Percentiles rank a stretch among this genome's conserved stretches.
Conservation (phyloP, 2,329 filamentous ascomycete genomes). For the Magnaporthiopsis rhizophila region DNA sequence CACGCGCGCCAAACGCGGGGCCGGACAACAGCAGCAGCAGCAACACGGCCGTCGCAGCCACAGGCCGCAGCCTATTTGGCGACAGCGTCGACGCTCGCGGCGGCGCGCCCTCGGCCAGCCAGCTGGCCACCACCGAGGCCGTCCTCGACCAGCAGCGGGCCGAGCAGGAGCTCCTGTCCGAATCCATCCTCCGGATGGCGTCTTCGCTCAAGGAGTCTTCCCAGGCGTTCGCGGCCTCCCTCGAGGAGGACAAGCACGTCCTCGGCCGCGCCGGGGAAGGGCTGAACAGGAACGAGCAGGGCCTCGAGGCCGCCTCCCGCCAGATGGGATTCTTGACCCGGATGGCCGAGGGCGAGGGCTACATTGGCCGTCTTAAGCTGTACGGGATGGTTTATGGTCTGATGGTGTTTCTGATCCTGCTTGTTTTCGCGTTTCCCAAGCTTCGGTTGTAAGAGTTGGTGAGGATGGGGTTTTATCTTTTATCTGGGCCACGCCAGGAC, state of each 20-base stretch:
- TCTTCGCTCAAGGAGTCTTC: conserved; percentile 68
- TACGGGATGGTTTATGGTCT: conserved; percentile 78
- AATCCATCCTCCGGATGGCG: conserved; percentile 75
- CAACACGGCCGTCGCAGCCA: conserved; percentile 11
- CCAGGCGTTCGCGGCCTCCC: conserved; percentile 58
- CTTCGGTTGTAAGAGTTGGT: conserved; percentile 58
- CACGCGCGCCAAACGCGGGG: conserved; percentile 14
- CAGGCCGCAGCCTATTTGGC: conserved; percentile 11
- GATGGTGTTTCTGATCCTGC: conserved; percentile 66
- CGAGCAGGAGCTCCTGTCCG: conserved; percentile 77
- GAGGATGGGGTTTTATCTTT: too few species aligned
- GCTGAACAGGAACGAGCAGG: conserved; percentile 66
- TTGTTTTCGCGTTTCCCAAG: conserved; percentile 85
- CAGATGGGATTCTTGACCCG: conserved; percentile 68
- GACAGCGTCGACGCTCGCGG: conserved; percentile 23
- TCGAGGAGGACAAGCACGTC: conserved; percentile 66
- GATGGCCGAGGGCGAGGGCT: conserved; percentile 84
- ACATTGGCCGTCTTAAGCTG: conserved; percentile 75
- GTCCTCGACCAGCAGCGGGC: conserved; percentile 67
- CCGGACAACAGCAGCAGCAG: neutral
- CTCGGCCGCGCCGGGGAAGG: conserved; percentile 64
- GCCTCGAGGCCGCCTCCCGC: conserved; percentile 68
- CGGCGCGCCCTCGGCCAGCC: conserved; percentile 31
- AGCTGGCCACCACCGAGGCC: conserved; percentile 52
- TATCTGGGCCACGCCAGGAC: too few species aligned